phyloP scores from a whole-genome alignment of 169 alveolate species.

The Eimeria maxima region DNA sequence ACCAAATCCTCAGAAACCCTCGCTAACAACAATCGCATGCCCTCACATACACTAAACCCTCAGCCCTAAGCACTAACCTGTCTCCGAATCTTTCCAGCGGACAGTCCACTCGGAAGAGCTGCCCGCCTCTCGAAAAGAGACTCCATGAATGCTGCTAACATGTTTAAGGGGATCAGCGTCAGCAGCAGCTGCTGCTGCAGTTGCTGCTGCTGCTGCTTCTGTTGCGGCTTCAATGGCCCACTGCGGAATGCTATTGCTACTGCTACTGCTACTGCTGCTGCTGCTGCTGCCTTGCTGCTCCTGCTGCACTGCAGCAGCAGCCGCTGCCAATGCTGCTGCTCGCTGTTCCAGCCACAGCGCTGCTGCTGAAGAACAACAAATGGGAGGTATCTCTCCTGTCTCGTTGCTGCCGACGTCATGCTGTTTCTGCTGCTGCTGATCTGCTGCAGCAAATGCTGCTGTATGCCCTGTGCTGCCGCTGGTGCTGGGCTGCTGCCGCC shows the following conservation, averaged over 20 bases:
- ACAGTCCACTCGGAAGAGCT: slow-evolving; percentile 57
- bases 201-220: slow-evolving; percentile 36
- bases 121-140: slow-evolving; percentile 21
- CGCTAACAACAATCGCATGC: too few relatives aligned
- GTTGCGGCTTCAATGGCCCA: neutral
- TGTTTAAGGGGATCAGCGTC: too few relatives aligned
- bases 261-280: slow-evolving; percentile 10
- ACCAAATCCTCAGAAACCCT: too few relatives aligned
- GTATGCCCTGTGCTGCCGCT: neutral
- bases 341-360: slow-evolving; percentile 31
- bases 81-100: slow-evolving; percentile 67
- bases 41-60: neutral
- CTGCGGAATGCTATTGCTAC: neutral
- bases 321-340: slow-evolving; percentile 44
- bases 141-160: neutral
- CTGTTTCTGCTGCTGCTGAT: neutral
- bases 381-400: neutral
- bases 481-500: slow-evolving; percentile 31
- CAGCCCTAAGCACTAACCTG: slow-evolving; percentile 20
- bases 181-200: neutral
- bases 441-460: neutral
- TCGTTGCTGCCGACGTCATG: neutral
- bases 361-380: slow-evolving; percentile 3
- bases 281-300: slow-evolving; percentile 39
- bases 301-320: slow-evolving; percentile 35